Conservation (phyloP, 2,329 filamentous ascomycete species). For the Ophiostoma perfectum region DNA sequence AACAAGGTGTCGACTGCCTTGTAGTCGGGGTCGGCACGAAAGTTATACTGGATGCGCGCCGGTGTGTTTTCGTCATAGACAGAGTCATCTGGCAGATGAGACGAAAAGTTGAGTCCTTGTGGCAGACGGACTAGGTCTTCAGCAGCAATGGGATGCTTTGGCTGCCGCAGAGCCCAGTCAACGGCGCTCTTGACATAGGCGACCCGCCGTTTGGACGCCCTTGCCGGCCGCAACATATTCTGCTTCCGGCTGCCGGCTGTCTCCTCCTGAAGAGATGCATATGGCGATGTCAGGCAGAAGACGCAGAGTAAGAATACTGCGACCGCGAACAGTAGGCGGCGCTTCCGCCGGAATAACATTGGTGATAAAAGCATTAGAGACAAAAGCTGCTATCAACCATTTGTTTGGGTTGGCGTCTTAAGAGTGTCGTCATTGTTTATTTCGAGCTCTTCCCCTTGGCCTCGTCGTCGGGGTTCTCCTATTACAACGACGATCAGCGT, state of each 20-base stretch:
- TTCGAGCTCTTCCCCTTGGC: neutral
- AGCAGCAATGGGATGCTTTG: conserved; percentile 28
- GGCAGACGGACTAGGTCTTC: conserved; percentile 32
- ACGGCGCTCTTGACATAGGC: conserved; percentile 30
- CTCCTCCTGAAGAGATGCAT: neutral
- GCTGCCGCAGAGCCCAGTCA: conserved; percentile 31
- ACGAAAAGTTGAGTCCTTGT: conserved; percentile 4
- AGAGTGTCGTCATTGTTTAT: neutral
- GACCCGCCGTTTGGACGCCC: conserved; percentile 20
- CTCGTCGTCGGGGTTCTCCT: conserved; percentile 1
- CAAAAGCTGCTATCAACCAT: too few relatives aligned
- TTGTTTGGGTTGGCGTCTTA: neutral
- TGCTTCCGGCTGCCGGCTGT: conserved; percentile 1
- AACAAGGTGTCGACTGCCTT: conserved; percentile 6
- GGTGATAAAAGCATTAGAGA: neutral
- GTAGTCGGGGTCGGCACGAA: conserved; percentile 23
- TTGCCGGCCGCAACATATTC: conserved; percentile 19
- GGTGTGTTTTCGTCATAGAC: conserved; percentile 23
- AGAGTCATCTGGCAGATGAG: neutral
- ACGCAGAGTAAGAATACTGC: conserved; percentile 11
- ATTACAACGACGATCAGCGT: neutral
- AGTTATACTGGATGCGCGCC: conserved; percentile 42
- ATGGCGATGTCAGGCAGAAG: conserved; percentile 13
- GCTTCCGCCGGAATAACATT: conserved; percentile 16
- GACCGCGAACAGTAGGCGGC: conserved; percentile 15